Percentiles rank a stretch among this genome's conserved stretches.
Evolutionary conservation across 495 filamentous ascomycete species (phyloP).

Genomic region (Tetracladium marchalianum): DNA sequence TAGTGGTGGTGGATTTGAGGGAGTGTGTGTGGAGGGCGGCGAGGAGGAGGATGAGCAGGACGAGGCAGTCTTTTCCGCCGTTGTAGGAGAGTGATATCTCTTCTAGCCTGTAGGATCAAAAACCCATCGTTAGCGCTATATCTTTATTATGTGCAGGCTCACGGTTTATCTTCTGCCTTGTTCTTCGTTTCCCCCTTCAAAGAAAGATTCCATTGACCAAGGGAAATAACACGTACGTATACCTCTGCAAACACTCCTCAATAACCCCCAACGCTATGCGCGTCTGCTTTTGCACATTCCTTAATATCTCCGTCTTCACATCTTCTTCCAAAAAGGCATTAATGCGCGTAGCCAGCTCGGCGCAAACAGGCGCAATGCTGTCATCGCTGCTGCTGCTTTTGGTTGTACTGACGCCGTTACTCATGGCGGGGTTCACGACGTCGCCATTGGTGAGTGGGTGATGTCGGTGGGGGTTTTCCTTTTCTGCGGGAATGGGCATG

Average conservation of each 20-base stretch:
- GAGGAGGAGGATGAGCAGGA: conserved; percentile 83
- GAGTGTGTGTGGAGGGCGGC: conserved; percentile 45
- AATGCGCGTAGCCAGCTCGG: conserved; percentile 51
- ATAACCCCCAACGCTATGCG: conserved; percentile 61
- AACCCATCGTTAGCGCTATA: not conserved
- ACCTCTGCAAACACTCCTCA: conserved; percentile 56
- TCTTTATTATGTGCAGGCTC: not conserved
- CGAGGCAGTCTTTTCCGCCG: conserved; percentile 95
- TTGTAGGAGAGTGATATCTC: conserved; percentile 91
- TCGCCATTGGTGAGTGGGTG: conserved; percentile 6
- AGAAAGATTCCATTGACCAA: not conserved
- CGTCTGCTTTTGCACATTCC: conserved; percentile 62
- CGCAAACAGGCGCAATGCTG: conserved; percentile 35
- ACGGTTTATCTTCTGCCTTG: not conserved
- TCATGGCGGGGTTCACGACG: not conserved
- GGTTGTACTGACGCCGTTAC: too few species aligned
- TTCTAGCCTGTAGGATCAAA: conserved; percentile 42
- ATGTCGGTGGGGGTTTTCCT: conserved; percentile 10
- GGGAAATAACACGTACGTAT: conserved; percentile 40
- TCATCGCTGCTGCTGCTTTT: not conserved
- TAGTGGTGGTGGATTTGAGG: conserved; percentile 6
- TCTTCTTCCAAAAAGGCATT: conserved; percentile 56
- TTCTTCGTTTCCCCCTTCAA: not conserved
- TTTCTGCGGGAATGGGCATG: conserved; percentile 13
- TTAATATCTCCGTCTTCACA: conserved; percentile 45